Conservation (phyloP, 108 stramenopile species). For the Epipyxis sp. region DNA sequence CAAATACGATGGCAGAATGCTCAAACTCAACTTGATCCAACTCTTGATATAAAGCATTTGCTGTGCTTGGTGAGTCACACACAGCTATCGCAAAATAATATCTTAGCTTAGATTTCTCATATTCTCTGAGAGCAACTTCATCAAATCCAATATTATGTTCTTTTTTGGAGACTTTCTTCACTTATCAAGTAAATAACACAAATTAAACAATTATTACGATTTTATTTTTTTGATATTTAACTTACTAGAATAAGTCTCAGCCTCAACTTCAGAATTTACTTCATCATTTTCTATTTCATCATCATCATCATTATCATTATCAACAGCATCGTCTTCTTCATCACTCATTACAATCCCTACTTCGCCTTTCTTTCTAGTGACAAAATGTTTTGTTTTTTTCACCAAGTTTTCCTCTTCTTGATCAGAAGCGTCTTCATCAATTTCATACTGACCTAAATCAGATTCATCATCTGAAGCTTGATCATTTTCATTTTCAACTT, state of each 20-base stretch:
- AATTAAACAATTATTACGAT: no score
- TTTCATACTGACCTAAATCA: no score
- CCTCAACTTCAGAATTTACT: slow-evolving; percentile 44
- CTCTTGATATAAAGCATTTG: slow-evolving; percentile 75
- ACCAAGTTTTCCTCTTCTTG: neutral
- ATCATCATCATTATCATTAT: slow-evolving; percentile 28
- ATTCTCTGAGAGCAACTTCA: slow-evolving; percentile 78
- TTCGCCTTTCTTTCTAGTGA: slow-evolving; percentile 10
- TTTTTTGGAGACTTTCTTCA: slow-evolving; percentile 35
- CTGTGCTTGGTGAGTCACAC: slow-evolving; percentile 65
- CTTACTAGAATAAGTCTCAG: slow-evolving; percentile 24
- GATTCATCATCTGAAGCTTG: neutral
- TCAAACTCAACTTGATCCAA: slow-evolving; percentile 95
- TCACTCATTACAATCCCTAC: neutral
- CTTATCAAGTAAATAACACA: no score
- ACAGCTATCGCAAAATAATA: slow-evolving; percentile 93
- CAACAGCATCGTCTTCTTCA: neutral
- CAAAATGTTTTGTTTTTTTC: neutral
- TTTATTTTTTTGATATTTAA: slow-evolving; percentile 1
- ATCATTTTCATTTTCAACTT: slow-evolving; percentile 30
- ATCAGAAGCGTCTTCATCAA: neutral
- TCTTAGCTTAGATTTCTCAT: slow-evolving; percentile 85
- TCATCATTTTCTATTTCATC: slow-evolving; percentile 41
- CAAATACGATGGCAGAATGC: slow-evolving; percentile 77
- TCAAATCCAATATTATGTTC: slow-evolving; percentile 49